Evolutionary conservation across 2,329 filamentous ascomycete genomes (phyloP), one percentile per base, ranked within the genome.

Genomic region (Epicoccum sorghinum): DNA sequence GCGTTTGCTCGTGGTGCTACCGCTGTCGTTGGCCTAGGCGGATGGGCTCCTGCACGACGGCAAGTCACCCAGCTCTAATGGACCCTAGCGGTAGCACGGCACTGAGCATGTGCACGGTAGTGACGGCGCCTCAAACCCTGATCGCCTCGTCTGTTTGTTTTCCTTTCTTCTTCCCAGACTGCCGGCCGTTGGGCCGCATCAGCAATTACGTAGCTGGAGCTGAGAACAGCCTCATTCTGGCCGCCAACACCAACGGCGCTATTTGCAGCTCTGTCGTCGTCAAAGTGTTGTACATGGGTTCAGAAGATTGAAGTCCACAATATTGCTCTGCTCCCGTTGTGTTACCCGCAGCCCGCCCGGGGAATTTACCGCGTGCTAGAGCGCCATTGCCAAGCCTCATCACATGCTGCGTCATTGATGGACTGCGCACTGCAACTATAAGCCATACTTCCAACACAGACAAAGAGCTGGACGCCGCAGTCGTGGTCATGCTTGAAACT

Each of bases 391-490:
- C 54, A 49, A 57, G 48, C 14, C 44, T 39, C 37, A 35, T 52
- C 54, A 56, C 53, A 51, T 56, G 53, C 53, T 51, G 53, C 53
- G 53, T 56, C 53, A 56, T 56, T 36, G 14, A 39, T 14, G 41
- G 33, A 33, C 47, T 27, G 13, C 41, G 30, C 44, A 39, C 44
- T 38, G 33, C 39, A 38, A 25, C 49, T 42, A 18, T 18, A 36
- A 23, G 24, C 44, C 4, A 50, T 23, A 7, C 18, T 30, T 22
- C 27, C 35, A 23, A 10, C 25, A 33, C 23, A 24, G 10, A 46
- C 24, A 38, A 40, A 50, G 46, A 50, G 37, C 42, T 46, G 24
- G 32, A 29, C 27, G n/a, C 30, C 27, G 7, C 14, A 33, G 14
- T 12, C 18, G 37, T 42, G 30, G 30, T 37, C 18, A 41, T 55